These are phyloP conservation scores for Rhizophagus prolifer DNA, from an alignment of 192 early-diverging fungal species.

Conservation along the genomic window DNA sequence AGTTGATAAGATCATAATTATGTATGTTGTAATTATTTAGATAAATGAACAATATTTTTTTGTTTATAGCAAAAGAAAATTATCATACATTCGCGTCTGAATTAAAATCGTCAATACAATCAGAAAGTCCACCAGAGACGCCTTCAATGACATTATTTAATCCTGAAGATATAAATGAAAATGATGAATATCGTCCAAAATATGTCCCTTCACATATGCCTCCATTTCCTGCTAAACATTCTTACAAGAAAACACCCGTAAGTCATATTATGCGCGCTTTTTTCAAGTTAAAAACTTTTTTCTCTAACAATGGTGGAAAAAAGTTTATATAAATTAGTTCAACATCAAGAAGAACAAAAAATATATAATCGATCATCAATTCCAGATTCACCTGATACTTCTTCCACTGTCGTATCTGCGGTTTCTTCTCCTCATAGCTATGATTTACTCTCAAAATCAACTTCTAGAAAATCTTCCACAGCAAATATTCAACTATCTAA, in stretches of 20 bases:
- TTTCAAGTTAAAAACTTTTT: neutral
- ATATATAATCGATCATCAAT: constrained; percentile 26
- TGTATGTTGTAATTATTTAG: neutral
- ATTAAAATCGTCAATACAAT: neutral
- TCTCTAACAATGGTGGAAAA: constrained; percentile 47
- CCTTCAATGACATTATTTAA: neutral
- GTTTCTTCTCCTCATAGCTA: neutral
- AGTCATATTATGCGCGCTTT: constrained; percentile 13
- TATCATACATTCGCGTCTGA: neutral
- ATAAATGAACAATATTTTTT: neutral
- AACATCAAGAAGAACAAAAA: constrained; percentile 35
- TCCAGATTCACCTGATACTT: constrained; percentile 5
- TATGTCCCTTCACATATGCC: constrained; percentile 53
- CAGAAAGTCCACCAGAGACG: neutral
- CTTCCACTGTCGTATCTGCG: constrained; percentile 10
- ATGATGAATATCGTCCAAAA: constrained; percentile 32
- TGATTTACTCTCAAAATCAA: neutral
- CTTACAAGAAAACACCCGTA: constrained; percentile 58
- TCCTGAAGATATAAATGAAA: neutral
- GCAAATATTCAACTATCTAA: neutral
- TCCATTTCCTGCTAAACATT: constrained; percentile 55
- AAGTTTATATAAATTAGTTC: constrained; percentile 49
- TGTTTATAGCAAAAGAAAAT: neutral
- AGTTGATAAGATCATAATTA: neutral
- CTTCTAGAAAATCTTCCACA: neutral